A percentile compares a stretch with the other conserved stretches of the same genome.
phyloP scores from a whole-genome alignment of 2,329 filamentous ascomycete species.

The Colletotrichum lini region DNA sequence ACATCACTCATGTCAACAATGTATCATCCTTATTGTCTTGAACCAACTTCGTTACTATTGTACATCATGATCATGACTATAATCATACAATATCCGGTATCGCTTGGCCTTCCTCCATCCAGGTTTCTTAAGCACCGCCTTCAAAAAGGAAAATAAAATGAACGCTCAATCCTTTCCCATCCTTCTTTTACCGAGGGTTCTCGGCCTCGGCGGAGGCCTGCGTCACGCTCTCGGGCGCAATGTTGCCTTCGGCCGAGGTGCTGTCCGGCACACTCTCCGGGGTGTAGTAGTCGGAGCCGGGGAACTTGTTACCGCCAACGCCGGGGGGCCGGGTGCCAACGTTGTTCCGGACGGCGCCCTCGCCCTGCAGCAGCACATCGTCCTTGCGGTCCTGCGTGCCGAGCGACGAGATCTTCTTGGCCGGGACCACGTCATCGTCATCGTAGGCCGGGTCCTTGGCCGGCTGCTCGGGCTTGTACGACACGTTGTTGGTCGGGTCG shows the following conservation, averaged over 20 bases:
- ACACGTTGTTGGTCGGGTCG: conserved; percentile 61
- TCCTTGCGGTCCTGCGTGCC: conserved; percentile 34
- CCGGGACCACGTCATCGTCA: conserved; percentile 54
- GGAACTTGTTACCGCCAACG: conserved; percentile 56
- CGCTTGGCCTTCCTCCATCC: conserved; percentile 6
- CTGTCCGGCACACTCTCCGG: conserved; percentile 60
- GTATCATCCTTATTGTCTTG: neutral
- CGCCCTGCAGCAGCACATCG: conserved; percentile 48
- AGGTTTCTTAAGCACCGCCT: neutral
- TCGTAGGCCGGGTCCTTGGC: conserved; percentile 52
- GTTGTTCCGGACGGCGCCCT: conserved; percentile 55
- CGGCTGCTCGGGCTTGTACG: conserved; percentile 57
- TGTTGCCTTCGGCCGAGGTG: conserved; percentile 51
- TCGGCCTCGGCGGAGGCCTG: conserved; percentile 52
- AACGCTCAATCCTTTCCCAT: neutral
- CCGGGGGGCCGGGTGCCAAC: conserved; percentile 54
- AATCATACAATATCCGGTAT: conserved; percentile 26
- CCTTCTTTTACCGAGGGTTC: conserved; percentile 23
- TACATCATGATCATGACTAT: conserved; percentile 24
- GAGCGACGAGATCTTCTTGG: conserved; percentile 39
- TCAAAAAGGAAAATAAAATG: neutral
- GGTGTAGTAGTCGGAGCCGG: conserved; percentile 57
- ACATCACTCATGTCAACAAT: neutral
- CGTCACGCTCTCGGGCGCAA: conserved; percentile 58
- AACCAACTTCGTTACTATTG: conserved; percentile 17